Conservation (phyloP, 2,329 filamentous ascomycete genomes). For the Stachybotrys chartarum region DNA sequence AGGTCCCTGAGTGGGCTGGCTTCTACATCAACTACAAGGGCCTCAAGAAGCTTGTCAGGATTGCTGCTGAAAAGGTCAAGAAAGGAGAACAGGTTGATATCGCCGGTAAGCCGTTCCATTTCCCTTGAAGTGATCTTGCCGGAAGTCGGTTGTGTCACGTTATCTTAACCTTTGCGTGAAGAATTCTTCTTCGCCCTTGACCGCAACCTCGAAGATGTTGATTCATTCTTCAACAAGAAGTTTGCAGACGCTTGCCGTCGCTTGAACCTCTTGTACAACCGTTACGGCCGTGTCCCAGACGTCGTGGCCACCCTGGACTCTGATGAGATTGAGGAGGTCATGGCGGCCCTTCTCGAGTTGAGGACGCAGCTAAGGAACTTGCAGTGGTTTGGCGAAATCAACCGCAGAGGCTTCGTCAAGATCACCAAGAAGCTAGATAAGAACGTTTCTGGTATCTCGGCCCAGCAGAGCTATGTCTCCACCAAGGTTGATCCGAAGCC, state of each 20-base stretch:
- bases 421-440: conserved; percentile 99
- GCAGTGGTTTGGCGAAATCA: conserved; percentile 97
- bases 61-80: conserved; percentile 57
- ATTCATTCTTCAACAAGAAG: conserved; percentile 95
- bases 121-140: conserved; percentile 1
- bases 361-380: conserved; percentile 82
- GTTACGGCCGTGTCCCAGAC: conserved; percentile 71
- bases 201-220: conserved; percentile 94
- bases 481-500: conserved; percentile 84
- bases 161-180: conserved; percentile 24
- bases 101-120: conserved; percentile 62
- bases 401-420: conserved; percentile 89
- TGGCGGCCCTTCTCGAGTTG: conserved; percentile 83
- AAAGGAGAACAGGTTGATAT: conserved; percentile 74
- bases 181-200: conserved; percentile 97
- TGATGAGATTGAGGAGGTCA: conserved; percentile 86
- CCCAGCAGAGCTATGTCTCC: conserved; percentile 79
- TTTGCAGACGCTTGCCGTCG: conserved; percentile 77
- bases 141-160: too few relatives aligned
- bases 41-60: conserved; percentile 92
- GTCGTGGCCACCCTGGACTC: conserved; percentile 67
- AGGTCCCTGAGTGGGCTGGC: conserved; percentile 80
- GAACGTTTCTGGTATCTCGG: conserved; percentile 68
- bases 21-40: conserved; percentile 86
- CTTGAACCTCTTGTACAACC: conserved; percentile 77